Conservation (phyloP, 768 basidiomycete genomes). For the Gautieria morchelliformis region DNA sequence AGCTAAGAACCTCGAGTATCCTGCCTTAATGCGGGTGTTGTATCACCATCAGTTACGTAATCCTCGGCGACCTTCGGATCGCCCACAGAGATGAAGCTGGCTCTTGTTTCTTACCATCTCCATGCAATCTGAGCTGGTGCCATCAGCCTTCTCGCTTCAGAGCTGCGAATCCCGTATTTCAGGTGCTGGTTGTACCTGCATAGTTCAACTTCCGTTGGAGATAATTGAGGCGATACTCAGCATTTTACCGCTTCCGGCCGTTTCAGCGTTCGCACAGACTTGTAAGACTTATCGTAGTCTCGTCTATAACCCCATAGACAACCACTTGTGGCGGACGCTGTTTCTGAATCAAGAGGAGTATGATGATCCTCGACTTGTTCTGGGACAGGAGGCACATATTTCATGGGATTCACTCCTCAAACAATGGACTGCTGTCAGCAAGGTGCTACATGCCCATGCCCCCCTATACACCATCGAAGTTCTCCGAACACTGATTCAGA, state of each 20-base stretch:
- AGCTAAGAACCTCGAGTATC: too few species aligned
- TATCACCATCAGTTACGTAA: too few species aligned
- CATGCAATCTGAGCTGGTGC: not conserved
- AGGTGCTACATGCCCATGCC: not conserved
- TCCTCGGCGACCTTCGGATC: too few species aligned
- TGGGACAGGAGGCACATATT: not conserved
- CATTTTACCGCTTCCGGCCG: conserved; percentile 45
- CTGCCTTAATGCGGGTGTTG: too few species aligned
- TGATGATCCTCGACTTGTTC: conserved; percentile 45
- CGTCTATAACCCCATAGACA: conserved; percentile 41
- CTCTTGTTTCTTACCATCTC: too few species aligned
- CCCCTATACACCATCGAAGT: not conserved
- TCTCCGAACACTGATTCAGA: not conserved
- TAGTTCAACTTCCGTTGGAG: conserved; percentile 40
- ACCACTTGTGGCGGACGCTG: conserved; percentile 59
- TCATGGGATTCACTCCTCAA: conserved; percentile 3
- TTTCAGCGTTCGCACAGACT: conserved; percentile 48
- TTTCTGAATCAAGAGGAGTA: conserved; percentile 46
- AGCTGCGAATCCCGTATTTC: not conserved
- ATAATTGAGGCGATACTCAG: conserved; percentile 51
- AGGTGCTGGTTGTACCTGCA: not conserved
- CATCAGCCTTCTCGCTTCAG: not conserved
- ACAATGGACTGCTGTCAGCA: conserved; percentile 1
- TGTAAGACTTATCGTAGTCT: conserved; percentile 39
- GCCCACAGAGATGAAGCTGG: too few species aligned